Base-by-base conservation (phyloP, 805 yeast genomes). In the Zygosaccharomyces gambellarensis region DNA sequence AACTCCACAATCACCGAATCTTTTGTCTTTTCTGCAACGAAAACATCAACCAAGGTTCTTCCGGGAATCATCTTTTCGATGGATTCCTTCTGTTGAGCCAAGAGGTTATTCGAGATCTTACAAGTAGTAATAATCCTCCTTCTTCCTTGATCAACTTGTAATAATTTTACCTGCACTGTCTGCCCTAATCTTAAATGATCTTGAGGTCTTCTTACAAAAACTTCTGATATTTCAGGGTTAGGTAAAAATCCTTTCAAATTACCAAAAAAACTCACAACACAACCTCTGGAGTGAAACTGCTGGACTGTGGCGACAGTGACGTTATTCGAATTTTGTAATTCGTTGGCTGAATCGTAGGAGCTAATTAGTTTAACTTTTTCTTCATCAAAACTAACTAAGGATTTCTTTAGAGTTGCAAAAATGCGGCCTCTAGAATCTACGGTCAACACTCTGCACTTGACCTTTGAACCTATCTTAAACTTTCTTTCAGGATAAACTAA, bases 401-500 rank as follows among this genome's bases (percentile, higher is more conserved):
- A 81, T 69, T 90, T 95, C 67, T 90, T 90, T 59, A 90, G 68
- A 1, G 98, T 87, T 21, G 88, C 72, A 34, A 72, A 68, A 39
- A 90, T 71, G 43, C 75, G 78, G 29, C 78, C 75, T 46, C 71
- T 71, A 36, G 64, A 58, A 39, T 76, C 70, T 21, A 78, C 75
- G 46, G 69, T 74, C 56, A 88, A 67, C 10, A 89, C 78, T 70
- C 95, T 80, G 53, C 84, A 94, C 59, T 78, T 85, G 28, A 88
- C 87, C 57, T 83, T 85, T 39, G 85, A 73, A 9, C 97, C 98
- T 39, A 83, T 81, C 68, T 87, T 87, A 75, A 84, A 92, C 61
- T 89, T 88, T 73, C 94, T 80, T 69, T 94, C 98, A 5, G 99
- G 99, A 62, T 92, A 85, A 2, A 81, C 80, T 54, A 92, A 74